Evolutionary conservation across 495 filamentous ascomycete species (phyloP), one percentile per base, ranked within the genome.

Genomic region (Aspergillus bertholletiae): DNA sequence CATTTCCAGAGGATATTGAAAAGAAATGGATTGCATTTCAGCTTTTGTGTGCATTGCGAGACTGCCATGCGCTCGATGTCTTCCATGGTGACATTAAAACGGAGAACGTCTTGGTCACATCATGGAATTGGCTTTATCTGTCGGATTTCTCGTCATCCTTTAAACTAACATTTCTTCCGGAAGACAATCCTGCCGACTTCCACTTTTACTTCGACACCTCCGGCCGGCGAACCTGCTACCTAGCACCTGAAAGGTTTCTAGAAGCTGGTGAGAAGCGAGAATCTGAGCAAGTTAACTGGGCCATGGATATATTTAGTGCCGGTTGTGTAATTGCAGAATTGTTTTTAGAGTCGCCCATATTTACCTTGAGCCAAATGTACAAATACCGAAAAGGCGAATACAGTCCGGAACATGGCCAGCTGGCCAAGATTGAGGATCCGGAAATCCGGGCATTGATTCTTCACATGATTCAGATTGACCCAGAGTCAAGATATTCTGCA

Each of bases 21-120:
- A 99, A 97, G 80, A 96, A 92, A 72, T 99, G 95, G 94, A 82
- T 99, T 40, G 88, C 95, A 1, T 99, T 96, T 62, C 95, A 99
- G 73, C 82, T 99, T 9, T 80, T 99, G 9, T 96, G 90, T 69
- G 94, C 89, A 7, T 76, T 97, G 49, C 84, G 93, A 30, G 95
- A 99, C 65, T 96, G 90, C 60, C 95, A 99, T 70, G 77, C 86
- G 39, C 79, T 88, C n/a, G 88, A 92, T 55, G 78, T 97, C 48
- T 97, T 89, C 68, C 95, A 99, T 68, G 95, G 95, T 32, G 95
- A 99, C 67, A 97, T 99, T 72, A 99, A 99, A 73, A 91, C 94
- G 0, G 93, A 97, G 71, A 99, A 97, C 61, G 83, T 90, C 26
- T 77, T 99, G 46, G 92, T 97, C 39, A 99, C 95, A 1, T 96